Conservation (phyloP, 495 filamentous ascomycete species). For the Jackrogersella multiformis region DNA sequence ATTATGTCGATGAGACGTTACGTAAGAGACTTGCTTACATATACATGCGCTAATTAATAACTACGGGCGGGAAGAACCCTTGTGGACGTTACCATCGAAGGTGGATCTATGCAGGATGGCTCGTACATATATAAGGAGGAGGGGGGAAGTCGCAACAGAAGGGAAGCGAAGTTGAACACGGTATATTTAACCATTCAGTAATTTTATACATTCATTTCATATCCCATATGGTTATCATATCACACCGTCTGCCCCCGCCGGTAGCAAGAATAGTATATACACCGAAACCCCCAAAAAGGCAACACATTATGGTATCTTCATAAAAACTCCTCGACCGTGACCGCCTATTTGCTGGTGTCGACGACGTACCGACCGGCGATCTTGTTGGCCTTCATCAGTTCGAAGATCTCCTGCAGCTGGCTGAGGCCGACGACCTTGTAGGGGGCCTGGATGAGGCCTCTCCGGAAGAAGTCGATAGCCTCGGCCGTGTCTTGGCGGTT, state of each 20-base stretch:
- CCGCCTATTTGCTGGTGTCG: constrained; percentile 64
- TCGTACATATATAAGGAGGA: neutral
- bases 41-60: too few species aligned
- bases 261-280: constrained; percentile 12
- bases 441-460: constrained; percentile 84
- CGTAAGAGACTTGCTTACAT: too few species aligned
- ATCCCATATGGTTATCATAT: neutral
- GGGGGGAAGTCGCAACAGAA: neutral
- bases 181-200: constrained; percentile 7
- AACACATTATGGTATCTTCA: constrained; percentile 24
- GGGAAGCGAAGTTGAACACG: neutral
- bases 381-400: constrained; percentile 76
- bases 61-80: too few species aligned
- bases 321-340: constrained; percentile 12
- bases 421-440: constrained; percentile 83
- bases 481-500: constrained; percentile 86
- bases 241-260: neutral
- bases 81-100: too few species aligned
- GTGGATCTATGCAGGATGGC: too few species aligned
- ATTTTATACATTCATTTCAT: constrained; percentile 15
- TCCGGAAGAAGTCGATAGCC: constrained; percentile 85
- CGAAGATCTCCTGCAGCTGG: constrained; percentile 79
- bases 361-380: constrained; percentile 92
- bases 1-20: too few species aligned
- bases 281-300: constrained; percentile 6